Base-by-base conservation (phyloP, 1,284 basidiomycete genomes). In the Ustilago esculenta region DNA sequence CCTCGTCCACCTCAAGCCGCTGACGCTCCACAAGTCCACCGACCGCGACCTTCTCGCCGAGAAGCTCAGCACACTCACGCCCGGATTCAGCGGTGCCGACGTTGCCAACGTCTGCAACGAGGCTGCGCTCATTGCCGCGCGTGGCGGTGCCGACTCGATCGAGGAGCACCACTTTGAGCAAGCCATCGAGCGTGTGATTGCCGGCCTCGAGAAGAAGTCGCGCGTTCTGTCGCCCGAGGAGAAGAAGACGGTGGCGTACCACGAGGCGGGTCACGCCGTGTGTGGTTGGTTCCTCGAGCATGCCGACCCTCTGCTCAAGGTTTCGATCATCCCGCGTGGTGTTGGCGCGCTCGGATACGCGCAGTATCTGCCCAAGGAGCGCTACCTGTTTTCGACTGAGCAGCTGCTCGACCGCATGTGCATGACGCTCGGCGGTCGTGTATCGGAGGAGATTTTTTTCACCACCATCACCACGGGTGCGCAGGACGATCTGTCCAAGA, bases 101-200 rank as follows among this genome's bases (percentile, higher is more conserved):
- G 94, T 99, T 73, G 95, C 94, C 65, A 98, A 98, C 79, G 95
- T 98, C 12, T 96, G 93, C 82, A 99, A 98, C 82, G 96, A 99
- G 83, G 94, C 93, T 44, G 95, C 96, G 0, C 85, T 98, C 29
- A 92, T 96, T 67, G 95, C 95, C 15, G 96, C 96, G 21, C 89
- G 96, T 51, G 88, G 89, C 50, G 87, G 87, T 6, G 89, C 90
- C 15, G 91, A 94, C 39, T 87, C 84, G 30, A 90, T 99, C 20
- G 87, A 88, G 50, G 90, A 94, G 71, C 85, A 86, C 40, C 92
- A 98, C 84, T 98, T 99, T 82, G 95, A 98, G 81, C 92, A 90
- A 57, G 95, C 96, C 9, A 98, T 98, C 71, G 95, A 99, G 85
- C 88, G 95, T 57, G 96, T 99, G 43, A 95, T 98, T 73, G 95